Evolutionary conservation across 495 filamentous ascomycete genomes (phyloP).

Genomic region (Penicillium fimorum): DNA sequence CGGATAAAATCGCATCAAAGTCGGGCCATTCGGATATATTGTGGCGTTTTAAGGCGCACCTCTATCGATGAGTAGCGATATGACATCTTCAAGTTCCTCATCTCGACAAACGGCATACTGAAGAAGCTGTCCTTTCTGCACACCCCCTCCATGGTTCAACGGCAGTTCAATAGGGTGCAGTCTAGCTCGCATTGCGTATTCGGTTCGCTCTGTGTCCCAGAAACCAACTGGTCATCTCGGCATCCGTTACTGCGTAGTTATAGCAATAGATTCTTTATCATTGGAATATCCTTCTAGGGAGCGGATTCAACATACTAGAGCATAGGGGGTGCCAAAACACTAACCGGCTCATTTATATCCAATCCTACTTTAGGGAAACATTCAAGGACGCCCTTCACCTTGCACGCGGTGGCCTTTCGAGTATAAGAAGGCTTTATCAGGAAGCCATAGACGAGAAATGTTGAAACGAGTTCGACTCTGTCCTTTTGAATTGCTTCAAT

Average conservation of each 20-base stretch:
- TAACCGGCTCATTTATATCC: too few relatives aligned
- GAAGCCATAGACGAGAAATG: too few relatives aligned
- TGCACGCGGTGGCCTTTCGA: too few relatives aligned
- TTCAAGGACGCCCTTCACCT: too few relatives aligned
- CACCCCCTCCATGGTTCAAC: conserved; percentile 17
- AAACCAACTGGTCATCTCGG: conserved; percentile 27
- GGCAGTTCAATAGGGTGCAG: conserved; percentile 19
- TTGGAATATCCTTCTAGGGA: conserved; percentile 7
- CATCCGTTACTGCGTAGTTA: conserved; percentile 20
- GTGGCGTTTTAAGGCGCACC: conserved; percentile 19
- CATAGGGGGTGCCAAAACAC: too few relatives aligned
- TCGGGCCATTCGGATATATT: conserved; percentile 16
- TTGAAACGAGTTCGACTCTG: too few relatives aligned
- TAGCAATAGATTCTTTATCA: conserved; percentile 3
- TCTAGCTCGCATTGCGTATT: conserved; percentile 20
- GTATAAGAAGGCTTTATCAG: too few relatives aligned
- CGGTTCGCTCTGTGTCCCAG: conserved; percentile 27
- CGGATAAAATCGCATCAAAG: conserved; percentile 15
- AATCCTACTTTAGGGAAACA: too few relatives aligned
- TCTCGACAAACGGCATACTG: conserved; percentile 18
- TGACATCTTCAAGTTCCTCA: conserved; percentile 9
- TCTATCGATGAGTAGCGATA: conserved; percentile 14
- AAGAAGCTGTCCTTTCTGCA: conserved; percentile 23
- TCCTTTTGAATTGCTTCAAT: too few relatives aligned
- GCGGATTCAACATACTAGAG: too few relatives aligned